Percentiles rank a stretch among this genome's conserved stretches.
Evolutionary conservation across 192 early-diverging fungal species (phyloP).

Genomic region (Entrophospora sp.): DNA sequence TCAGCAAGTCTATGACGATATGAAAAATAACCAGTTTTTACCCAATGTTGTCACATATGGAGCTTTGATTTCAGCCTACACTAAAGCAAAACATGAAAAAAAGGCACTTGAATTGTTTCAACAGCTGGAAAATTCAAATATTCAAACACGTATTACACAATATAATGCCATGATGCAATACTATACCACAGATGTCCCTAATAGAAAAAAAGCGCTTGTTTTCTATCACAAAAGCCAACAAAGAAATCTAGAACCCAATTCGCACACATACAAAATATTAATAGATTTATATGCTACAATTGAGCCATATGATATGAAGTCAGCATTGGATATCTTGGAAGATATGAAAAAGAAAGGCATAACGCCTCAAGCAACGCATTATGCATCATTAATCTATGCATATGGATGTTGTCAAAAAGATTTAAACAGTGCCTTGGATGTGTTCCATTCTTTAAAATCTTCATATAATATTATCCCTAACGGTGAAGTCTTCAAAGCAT

Average conservation of each 20-base stretch:
- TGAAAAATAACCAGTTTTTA: conserved; percentile 38
- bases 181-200: conserved; percentile 44
- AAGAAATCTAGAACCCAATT: conserved; percentile 38
- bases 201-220: conserved; percentile 37
- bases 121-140: conserved; percentile 36
- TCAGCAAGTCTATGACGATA: conserved; percentile 44
- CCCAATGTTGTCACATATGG: conserved; percentile 49
- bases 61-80: conserved; percentile 46
- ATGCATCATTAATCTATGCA: conserved; percentile 43
- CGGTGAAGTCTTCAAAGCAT: conserved; percentile 43
- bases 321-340: conserved; percentile 37
- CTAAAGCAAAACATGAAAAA: conserved; percentile 43
- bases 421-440: conserved; percentile 30
- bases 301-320: conserved; percentile 46
- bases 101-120: conserved; percentile 36
- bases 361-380: conserved; percentile 39
- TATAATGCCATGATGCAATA: conserved; percentile 58
- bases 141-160: conserved; percentile 42
- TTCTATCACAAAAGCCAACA: conserved; percentile 38
- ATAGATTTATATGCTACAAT: conserved; percentile 47
- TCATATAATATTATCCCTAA: conserved; percentile 28
- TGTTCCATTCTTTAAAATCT: conserved; percentile 34
- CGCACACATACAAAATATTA: conserved; percentile 46
- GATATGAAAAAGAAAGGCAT: conserved; percentile 33
- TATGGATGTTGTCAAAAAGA: conserved; percentile 46